Evolutionary conservation across 2,329 filamentous ascomycete genomes (phyloP), one percentile per base, ranked within the genome.

Genomic region (Nigrograna mackinnonii): DNA sequence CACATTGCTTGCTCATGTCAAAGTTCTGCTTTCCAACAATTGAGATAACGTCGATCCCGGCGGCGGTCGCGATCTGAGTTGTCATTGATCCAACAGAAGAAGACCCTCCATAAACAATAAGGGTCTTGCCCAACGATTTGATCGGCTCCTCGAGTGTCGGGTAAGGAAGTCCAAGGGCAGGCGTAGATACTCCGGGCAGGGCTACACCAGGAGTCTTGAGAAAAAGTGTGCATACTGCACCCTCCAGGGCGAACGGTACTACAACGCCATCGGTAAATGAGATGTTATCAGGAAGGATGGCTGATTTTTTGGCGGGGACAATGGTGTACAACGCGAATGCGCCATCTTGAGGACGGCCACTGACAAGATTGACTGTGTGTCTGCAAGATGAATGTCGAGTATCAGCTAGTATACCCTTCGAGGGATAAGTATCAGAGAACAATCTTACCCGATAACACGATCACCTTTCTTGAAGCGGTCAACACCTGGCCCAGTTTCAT

Each of bases 51-150:
- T 60, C 50, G 37, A 71, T 66, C 0, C 73, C 71, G 11, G 67
- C 53, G 0, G 68, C 64, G 1, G 51, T 59, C 1, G 69, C 71
- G 1, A 74, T 42, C 41, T 76, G 73, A 17, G 74, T 69, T 0
- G 66, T 68, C 12, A 58, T 64, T 17, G 71, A 69, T 4, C 75
- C 57, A 13, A 73, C 51, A 4, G 55, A 60, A 19, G 57, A 52
- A 3, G 72, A 69, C 0, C 76, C 79, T 5, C 78, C 78, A 68
- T 74, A 79, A 5, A 79, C 56, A 6, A 79, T 47, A 18, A 74
- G 48, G 4, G 63, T 61, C 49, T 72, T 72, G 39, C 56, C 57
- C 2, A 43, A 33, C 3, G 52, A 51, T 3, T 36, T 20, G 20
- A 34, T 33, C 50, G 54, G 4, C 18, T 43, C 18, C 56, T 64